Evolutionary conservation across 2,329 filamentous ascomycete species (phyloP), one percentile per base, ranked within the genome.

Genomic region (Alternaria burnsii): DNA sequence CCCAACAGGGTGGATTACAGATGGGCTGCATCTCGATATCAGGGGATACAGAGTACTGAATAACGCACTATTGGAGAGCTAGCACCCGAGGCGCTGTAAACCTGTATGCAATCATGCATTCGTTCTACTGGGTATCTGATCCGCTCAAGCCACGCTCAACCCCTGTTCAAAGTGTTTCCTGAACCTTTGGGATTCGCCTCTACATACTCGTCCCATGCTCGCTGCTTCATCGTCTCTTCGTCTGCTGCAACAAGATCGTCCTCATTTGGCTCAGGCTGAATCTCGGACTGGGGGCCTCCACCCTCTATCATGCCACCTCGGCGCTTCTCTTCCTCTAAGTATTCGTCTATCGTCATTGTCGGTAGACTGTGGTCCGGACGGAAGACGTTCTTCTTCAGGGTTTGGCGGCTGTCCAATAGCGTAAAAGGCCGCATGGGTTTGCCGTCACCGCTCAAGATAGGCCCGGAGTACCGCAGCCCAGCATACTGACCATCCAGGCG

Each of bases 341-440:
- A 99, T 81, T 99, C 95, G 70, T 99, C 95, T 63, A 99, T 97
- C 1, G 88, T 92, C 95, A 99, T 98, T 3, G 95, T 98, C 1
- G 95, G 95, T 59, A 99, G 82, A 79, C 92, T 97, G 77, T 99
- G 95, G 8, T 95, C 93, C 0, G 93, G 88, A 56, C 92, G 86
- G 79, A 99, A 99, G 0, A 99, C 94, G 3, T 91, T 91, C 59
- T 89, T 85, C 61, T 89, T 87, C 60, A 97, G 79, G 62, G 93
- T 89, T 63, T 92, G 88, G 38, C 95, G 87, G 67, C 85, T 90
- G 60, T 90, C 89, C 5, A 96, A 84, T 22, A 99, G 84, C 1
- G 93, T 97, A 73, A 99, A 98, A 0, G 94, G 94, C 70, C 94
- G 88, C 69, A 98, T 83, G 14, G 95, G 95, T 75, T 92, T 95